Conservation (phyloP, 371 early-diverging fungal genomes). For the Syncephalastrum racemosum region DNA sequence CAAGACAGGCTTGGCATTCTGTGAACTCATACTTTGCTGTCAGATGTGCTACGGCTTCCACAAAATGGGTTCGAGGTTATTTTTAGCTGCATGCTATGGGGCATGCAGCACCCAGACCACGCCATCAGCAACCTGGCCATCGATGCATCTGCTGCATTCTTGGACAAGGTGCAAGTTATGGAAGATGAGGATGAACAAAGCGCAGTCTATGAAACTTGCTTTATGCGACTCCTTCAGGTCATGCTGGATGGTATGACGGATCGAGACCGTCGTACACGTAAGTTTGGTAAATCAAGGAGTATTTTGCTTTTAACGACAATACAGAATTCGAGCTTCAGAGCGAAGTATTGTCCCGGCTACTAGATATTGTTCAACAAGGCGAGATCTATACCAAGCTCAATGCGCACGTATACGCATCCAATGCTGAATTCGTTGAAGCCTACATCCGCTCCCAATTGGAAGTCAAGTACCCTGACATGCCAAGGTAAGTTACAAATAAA, state of each 20-base stretch:
- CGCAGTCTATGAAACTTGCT: constrained; percentile 86
- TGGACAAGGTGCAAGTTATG: constrained; percentile 63
- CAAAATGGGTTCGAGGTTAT: constrained; percentile 73
- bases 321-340: constrained; percentile 88
- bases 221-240: constrained; percentile 80
- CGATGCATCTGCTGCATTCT: constrained; percentile 71
- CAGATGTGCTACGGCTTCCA: constrained; percentile 74
- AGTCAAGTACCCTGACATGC: constrained; percentile 86
- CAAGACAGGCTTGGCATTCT: constrained; percentile 1
- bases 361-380: constrained; percentile 79
- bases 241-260: constrained; percentile 90
- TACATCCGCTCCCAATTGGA: constrained; percentile 75
- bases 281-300: constrained; percentile 2
- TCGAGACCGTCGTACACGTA: constrained; percentile 92
- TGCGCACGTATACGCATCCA: constrained; percentile 72
- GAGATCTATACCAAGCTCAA: constrained; percentile 82
- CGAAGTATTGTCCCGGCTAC: constrained; percentile 82
- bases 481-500: constrained; percentile 47
- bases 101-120: constrained; percentile 92
- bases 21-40: constrained; percentile 5
- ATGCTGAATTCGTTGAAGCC: constrained; percentile 72
- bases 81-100: constrained; percentile 91
- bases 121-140: constrained; percentile 91
- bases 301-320: not conserved
- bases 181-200: constrained; percentile 73